These are phyloP conservation scores for Talaromyces sp. DNA, from an alignment of 2,329 filamentous ascomycete species.

Conservation along the genomic window DNA sequence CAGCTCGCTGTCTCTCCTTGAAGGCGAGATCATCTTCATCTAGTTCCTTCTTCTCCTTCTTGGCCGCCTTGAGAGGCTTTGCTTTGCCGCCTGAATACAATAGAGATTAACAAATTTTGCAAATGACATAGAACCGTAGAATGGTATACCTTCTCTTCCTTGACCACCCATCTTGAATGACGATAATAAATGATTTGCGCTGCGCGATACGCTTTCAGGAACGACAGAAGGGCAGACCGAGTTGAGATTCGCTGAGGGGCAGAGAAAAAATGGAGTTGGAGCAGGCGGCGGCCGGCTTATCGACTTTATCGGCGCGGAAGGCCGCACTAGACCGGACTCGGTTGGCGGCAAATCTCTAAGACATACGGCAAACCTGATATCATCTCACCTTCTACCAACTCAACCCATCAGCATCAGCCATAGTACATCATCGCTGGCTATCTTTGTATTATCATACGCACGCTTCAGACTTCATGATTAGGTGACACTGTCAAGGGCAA, in stretches of 20 bases:
- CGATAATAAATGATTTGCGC: conserved; percentile 4
- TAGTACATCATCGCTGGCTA: background rate
- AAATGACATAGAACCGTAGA: background rate
- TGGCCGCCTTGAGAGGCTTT: conserved; percentile 82
- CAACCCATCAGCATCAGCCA: background rate
- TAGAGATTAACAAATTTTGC: conserved; percentile 18
- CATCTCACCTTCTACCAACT: background rate
- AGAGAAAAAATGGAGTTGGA: conserved; percentile 19
- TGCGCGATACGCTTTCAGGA: conserved; percentile 1
- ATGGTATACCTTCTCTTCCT: conserved; percentile 60
- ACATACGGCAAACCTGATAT: background rate
- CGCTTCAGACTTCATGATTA: conserved; percentile 9
- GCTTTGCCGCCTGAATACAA: conserved; percentile 66
- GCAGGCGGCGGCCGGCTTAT: conserved; percentile 15
- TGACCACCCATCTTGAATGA: conserved; percentile 58
- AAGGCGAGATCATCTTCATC: conserved; percentile 84
- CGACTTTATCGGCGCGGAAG: conserved; percentile 25
- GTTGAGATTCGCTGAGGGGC: conserved; percentile 18
- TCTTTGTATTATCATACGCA: background rate
- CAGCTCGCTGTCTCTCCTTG: conserved; percentile 78
- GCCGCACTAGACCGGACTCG: conserved; percentile 5
- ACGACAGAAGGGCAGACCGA: conserved; percentile 1
- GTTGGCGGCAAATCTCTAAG: conserved; percentile 1
- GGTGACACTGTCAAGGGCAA: conserved; percentile 27
- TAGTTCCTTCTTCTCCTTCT: conserved; percentile 77